Evolutionary conservation across 805 yeast genomes (phyloP), one percentile per base, ranked within the genome.

Genomic region (Debaryomyces castellii): DNA sequence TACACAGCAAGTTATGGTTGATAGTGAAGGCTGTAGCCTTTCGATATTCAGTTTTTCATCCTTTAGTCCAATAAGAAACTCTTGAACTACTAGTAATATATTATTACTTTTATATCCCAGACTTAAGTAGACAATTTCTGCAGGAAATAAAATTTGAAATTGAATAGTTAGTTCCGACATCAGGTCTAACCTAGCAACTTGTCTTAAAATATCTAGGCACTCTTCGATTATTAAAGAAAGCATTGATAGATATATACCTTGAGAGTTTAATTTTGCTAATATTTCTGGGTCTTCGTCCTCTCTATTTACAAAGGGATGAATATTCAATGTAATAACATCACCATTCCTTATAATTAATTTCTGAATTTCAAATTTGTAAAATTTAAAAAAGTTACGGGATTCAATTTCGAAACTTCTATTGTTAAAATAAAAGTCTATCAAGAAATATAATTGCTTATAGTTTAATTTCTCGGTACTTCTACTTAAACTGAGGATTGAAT

Each of bases 191-290:
- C 41, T 41, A 9, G 50, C 28, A 8, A 41, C 44, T 39, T 18
- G 39, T 27, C 59, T 45, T 20, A 66, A 45, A 11, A 48, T 34
- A 10, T 58, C 62, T 16, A 67, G 51, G 1, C 65, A 45, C 43
- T 69, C 74, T 37, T 66, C 68, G 3, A 68, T 53, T 1, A 69
- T 54, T 14, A 71, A 39, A 1, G 61, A 58, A 12, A 68, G 50
- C 59, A 71, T 59, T 32, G 62, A 51, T 35, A 69, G 42, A 43
- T 56, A 67, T 0, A 64, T 46, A 3, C 71, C 67, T 40, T 58
- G 59, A 16, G 57, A 30, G 14, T 51, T 50, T 25, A 64, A 51
- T n/a, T 42, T 45, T 22, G 39, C 38, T 39, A 51, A 48, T n/a
- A 46, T 47, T 17, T 53, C 53, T 4, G 47, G 49, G 16, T 60